Conservation (phyloP, 768 basidiomycete species). For the Psilocybe subaeruginosa region DNA sequence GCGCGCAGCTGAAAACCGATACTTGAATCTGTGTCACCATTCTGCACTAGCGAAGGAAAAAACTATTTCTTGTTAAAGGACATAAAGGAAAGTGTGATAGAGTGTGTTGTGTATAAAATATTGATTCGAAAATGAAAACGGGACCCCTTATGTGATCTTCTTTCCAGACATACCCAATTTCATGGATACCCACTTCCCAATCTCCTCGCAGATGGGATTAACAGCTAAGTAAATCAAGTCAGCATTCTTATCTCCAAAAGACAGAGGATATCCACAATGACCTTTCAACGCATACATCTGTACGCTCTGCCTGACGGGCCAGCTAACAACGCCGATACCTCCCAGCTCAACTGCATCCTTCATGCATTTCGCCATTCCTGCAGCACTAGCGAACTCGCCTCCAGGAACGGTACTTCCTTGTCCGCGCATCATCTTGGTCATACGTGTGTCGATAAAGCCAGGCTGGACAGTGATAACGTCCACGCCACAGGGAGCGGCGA, state of each 20-base stretch:
- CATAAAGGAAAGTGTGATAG: too few relatives aligned
- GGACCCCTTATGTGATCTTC: constrained; percentile 22
- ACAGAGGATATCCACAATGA: not conserved
- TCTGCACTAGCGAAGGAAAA: too few relatives aligned
- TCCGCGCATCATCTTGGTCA: constrained; percentile 28
- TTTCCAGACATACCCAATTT: constrained; percentile 23
- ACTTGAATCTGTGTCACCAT: too few relatives aligned
- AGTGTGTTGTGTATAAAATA: not conserved
- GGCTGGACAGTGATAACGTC: constrained; percentile 31
- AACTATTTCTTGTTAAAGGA: too few relatives aligned
- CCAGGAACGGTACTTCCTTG: constrained; percentile 25
- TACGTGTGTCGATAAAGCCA: constrained; percentile 30
- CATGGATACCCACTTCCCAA: constrained; percentile 23
- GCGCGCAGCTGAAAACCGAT: too few relatives aligned
- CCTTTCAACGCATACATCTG: constrained; percentile 27
- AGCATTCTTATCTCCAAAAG: not conserved
- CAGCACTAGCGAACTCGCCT: constrained; percentile 21
- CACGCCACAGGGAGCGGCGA: constrained; percentile 25
- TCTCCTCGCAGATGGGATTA: constrained; percentile 31
- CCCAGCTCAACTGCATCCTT: constrained; percentile 28
- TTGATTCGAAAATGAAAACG: not conserved
- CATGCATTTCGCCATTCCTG: constrained; percentile 27
- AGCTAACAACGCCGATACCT: constrained; percentile 29
- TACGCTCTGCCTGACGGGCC: constrained; percentile 25
- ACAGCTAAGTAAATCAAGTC: constrained; percentile 15